Evolutionary conservation across 164 flowering plant genomes (phyloP).

Genomic region (Stephania japonica): DNA sequence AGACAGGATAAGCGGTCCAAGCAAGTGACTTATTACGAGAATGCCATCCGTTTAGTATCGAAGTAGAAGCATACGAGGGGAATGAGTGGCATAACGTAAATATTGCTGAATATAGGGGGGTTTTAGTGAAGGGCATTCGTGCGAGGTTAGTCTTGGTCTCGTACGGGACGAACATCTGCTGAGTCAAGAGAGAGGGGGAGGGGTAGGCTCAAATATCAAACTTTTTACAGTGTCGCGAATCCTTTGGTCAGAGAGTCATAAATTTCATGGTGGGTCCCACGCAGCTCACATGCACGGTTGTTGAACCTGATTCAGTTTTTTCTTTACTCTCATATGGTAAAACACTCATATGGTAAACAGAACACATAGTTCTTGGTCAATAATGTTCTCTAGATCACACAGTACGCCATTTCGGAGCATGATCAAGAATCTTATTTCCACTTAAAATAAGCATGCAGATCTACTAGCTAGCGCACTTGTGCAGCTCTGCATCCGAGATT

Average conservation of each 20-base stretch:
- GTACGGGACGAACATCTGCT: slow-evolving; percentile 29
- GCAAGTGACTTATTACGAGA: neutral
- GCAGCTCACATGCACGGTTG: neutral
- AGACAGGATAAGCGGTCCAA: no score
- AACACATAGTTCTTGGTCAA: no score
- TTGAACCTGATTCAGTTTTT: no score
- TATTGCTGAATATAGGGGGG: slow-evolving; percentile 5
- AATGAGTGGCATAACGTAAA: neutral
- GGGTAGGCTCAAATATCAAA: no score
- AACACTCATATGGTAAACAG: no score
- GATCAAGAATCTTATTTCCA: no score
- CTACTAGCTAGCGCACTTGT: no score
- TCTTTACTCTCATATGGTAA: no score
- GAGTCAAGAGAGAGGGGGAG: slow-evolving; percentile 12
- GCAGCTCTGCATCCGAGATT: no score
- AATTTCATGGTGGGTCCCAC: neutral
- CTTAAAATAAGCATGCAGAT: no score
- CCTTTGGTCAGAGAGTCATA: neutral
- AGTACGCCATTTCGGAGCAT: no score
- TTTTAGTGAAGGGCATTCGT: slow-evolving; percentile 16
- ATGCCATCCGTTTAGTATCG: neutral
- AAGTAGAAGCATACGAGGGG: neutral
- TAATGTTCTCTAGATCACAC: no score
- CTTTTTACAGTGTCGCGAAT: neutral
- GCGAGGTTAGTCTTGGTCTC: slow-evolving; percentile 10